Conservation (phyloP, 176 grass and related monocot genomes). For the Eragrostis curvula region DNA sequence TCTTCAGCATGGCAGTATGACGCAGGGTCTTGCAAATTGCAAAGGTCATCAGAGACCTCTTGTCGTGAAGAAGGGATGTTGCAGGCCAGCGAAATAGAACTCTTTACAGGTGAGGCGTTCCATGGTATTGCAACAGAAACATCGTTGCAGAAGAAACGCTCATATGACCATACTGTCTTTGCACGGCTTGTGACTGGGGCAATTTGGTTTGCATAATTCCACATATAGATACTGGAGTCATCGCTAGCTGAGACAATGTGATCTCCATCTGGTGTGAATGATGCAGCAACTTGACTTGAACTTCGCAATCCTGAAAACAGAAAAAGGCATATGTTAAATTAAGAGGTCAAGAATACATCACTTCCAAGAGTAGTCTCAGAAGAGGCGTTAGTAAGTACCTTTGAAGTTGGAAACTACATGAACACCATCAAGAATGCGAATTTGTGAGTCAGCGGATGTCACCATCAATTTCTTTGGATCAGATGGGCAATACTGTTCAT, state of each 20-base stretch:
- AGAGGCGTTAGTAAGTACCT: constrained; percentile 58
- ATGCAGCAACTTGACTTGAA: constrained; percentile 72
- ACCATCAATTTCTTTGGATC: constrained; percentile 88
- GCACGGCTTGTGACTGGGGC: constrained; percentile 33
- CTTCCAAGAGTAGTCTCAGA: not conserved
- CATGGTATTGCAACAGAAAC: constrained; percentile 82
- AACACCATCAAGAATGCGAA: constrained; percentile 77
- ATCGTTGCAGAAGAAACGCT: constrained; percentile 62
- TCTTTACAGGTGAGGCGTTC: constrained; percentile 53
- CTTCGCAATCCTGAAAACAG: constrained; percentile 51
- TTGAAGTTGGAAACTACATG: constrained; percentile 81
- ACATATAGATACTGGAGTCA: constrained; percentile 76
- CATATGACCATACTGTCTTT: constrained; percentile 65
- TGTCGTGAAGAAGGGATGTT: constrained; percentile 53
- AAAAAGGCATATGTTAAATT: constrained; percentile 31
- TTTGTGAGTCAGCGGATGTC: constrained; percentile 81
- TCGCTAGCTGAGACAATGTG: constrained; percentile 83
- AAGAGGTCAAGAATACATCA: constrained; percentile 12
- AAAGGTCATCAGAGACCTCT: constrained; percentile 38
- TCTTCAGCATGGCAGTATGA: constrained; percentile 37
- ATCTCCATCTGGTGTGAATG: constrained; percentile 82
- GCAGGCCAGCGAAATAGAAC: constrained; percentile 49
- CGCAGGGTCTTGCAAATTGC: constrained; percentile 1
- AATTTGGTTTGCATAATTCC: constrained; percentile 70
- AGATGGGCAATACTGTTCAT: constrained; percentile 81